Evolutionary conservation across 805 yeast species (phyloP), one percentile per base, ranked within the genome.

Genomic region (Candida berthetii): DNA sequence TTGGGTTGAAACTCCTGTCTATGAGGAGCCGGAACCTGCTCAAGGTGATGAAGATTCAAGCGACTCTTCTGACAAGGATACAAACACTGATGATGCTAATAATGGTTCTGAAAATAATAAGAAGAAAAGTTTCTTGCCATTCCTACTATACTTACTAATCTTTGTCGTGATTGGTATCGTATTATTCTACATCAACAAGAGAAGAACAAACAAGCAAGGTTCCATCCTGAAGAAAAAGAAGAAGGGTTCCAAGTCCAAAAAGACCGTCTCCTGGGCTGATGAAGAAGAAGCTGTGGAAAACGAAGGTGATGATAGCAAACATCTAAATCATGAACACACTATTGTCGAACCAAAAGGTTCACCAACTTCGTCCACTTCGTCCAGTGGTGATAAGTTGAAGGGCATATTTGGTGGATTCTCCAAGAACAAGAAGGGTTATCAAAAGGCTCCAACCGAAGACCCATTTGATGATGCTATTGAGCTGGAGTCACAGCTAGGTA

Each of bases 1-100:
- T 22, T 47, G 31, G 22, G 36, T 56, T 13, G 56, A 54, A 38
- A 56, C 61, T 1, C 61, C 61, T 16, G 36, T 52, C 7, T 55
- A 56, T 38, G 16, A 20, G 2, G 37, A 44, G 9, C 29, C 42
- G 6, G 22, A 44, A 3, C 25, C 6, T 7, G 25, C 25, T 22
- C 8, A 22, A 7, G 25, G 9, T 22, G 25, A 22, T 22, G 9
- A 22, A 7, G 9, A 22, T 22, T n/a, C n/a, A n/a, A n/a, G n/a
- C n/a, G n/a, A n/a, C n/a, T n/a, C n/a, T n/a, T n/a, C n/a, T n/a
- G 25, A 22, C 6, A 22, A 22, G 6, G 25, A 22, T 22, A 9
- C 25, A 6, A 22, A 9, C 9, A 14, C 3, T 14, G 16, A 29
- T 29, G 16, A 29, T 14, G 32, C 13, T 29, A 14, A 14, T 5